Conservation (phyloP, 2,329 filamentous ascomycete genomes). For the Neofusicoccum kwambonambiense region DNA sequence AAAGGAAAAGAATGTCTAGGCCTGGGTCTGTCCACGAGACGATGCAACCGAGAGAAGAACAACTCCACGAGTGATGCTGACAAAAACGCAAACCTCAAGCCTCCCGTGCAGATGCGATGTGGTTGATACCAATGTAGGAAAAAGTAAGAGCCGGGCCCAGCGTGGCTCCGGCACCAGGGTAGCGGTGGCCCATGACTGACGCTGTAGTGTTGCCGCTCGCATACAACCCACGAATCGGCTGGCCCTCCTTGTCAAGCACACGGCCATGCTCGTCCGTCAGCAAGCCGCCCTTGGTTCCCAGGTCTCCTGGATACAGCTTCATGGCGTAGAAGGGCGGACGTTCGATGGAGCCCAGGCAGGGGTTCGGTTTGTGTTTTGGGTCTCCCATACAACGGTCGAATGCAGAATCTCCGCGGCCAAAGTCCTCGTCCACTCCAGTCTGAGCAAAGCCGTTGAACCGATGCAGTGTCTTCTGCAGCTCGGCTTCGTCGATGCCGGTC, state of each 20-base stretch:
- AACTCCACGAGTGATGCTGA: no score
- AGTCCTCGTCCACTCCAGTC: conserved; percentile 34
- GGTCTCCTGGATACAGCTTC: conserved; percentile 37
- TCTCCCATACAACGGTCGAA: conserved; percentile 38
- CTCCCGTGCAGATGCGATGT: conserved; percentile 9
- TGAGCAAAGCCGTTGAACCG: conserved; percentile 32
- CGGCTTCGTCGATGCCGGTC: conserved; percentile 24
- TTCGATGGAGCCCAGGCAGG: conserved; percentile 31
- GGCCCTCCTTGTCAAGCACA: conserved; percentile 25
- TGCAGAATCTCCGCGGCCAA: conserved; percentile 30
- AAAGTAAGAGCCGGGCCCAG: conserved; percentile 40
- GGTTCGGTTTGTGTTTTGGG: conserved; percentile 29
- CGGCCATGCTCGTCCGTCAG: conserved; percentile 34
- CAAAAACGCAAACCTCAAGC: no score
- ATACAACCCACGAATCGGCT: conserved; percentile 33
- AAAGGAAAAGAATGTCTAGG: no score
- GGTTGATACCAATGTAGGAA: conserved; percentile 26
- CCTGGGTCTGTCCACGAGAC: no score
- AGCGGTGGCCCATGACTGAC: conserved; percentile 36
- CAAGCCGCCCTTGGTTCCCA: conserved; percentile 41
- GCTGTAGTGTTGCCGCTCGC: conserved; percentile 36
- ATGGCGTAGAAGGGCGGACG: conserved; percentile 35
- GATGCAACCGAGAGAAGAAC: no score
- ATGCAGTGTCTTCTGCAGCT: conserved; percentile 27
- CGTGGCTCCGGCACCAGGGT: conserved; percentile 37